Base-by-base conservation (phyloP, 1,139 yeast genomes). In the Taphrina betulina region DNA sequence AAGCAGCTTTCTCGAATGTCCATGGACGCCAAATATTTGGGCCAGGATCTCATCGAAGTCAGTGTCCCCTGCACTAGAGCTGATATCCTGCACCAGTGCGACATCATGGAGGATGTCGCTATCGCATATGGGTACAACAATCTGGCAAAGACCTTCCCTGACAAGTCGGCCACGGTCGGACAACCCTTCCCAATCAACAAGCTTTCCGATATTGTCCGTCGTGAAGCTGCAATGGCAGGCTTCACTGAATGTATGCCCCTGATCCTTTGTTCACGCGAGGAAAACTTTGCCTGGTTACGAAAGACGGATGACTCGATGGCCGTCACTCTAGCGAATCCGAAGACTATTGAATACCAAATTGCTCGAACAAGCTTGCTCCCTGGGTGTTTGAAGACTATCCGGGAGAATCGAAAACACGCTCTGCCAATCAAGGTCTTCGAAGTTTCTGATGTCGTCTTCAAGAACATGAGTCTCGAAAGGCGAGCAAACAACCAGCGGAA, bases 61-160 rank as follows among this genome's bases (percentile, higher is more conserved):
- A 69, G 74, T 44, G 80, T 92, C 60, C 98, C 99, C 63, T 83
- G 88, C 65, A 92, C 98, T 44, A 83, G 99, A 75, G 83, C 97
- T 7, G 99, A 94, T 71, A 80, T 94, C 61, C 78, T 94, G 67
- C 99, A 94, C 72, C 95, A 89, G 71, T 92, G 98, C 77, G 99
- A 94, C 72, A 85, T 94, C 64, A 86, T 94, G 95, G 99, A 94
- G 72, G 99, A 94, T 71, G 96, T 90, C 46, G 98, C 96, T 53
- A 85, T 94, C 68, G 95, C 89, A 33, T 94, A 89, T 69, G 99
- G 98, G 59, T 94, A 84, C 77, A 86, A 90, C 73, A 88, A 87
- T 70, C 78, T 94, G 68, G 78, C 78, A 61, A 54, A 57, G 37
- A 83, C 95, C 57, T 85, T 85, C 69, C 94, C 95, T 60, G 75